These are phyloP conservation scores for Punctularia strigosozonata DNA, from an alignment of 768 basidiomycete genomes.

Conservation along the genomic window DNA sequence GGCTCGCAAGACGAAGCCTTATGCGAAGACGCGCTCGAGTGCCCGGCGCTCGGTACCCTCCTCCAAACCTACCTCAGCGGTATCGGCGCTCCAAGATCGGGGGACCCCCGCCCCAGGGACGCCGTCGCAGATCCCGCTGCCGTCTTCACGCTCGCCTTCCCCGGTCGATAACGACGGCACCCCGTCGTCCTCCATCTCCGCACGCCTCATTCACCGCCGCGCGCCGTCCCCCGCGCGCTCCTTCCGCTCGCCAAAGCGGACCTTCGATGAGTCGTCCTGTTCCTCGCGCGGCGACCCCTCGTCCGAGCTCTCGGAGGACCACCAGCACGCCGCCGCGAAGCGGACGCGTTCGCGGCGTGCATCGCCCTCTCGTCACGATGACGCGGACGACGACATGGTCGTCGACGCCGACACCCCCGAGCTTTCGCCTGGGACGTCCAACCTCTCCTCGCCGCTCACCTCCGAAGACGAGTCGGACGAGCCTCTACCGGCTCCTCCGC, in stretches of 20 bases:
- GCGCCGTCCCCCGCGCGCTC: constrained; percentile 17
- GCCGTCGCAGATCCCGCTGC: constrained; percentile 24
- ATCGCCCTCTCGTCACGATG: too few species aligned
- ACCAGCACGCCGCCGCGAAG: constrained; percentile 20
- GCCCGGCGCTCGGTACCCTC: constrained; percentile 6
- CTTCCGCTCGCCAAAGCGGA: constrained; percentile 43
- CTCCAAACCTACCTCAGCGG: constrained; percentile 6
- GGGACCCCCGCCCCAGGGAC: constrained; percentile 7
- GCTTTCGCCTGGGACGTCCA: constrained; percentile 22
- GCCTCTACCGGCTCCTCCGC: constrained; percentile 15
- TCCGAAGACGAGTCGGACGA: constrained; percentile 21
- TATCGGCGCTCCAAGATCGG: constrained; percentile 3
- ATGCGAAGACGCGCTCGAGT: constrained; percentile 14
- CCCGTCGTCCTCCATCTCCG: constrained; percentile 10
- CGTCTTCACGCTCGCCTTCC: constrained; percentile 22
- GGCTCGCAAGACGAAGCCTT: constrained; percentile 20
- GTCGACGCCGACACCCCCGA: constrained; percentile 24
- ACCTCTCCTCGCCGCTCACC: constrained; percentile 17
- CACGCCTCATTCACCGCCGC: constrained; percentile 5
- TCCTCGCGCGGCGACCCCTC: constrained; percentile 18
- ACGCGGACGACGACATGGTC: constrained; percentile 18
- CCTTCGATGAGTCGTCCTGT: constrained; percentile 45
- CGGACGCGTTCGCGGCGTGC: constrained; percentile 17
- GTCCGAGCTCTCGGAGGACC: background rate
- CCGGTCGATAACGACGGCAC: constrained; percentile 8